Base-by-base conservation (phyloP, 2,329 filamentous ascomycete genomes). In the Colletotrichum tofieldiae region DNA sequence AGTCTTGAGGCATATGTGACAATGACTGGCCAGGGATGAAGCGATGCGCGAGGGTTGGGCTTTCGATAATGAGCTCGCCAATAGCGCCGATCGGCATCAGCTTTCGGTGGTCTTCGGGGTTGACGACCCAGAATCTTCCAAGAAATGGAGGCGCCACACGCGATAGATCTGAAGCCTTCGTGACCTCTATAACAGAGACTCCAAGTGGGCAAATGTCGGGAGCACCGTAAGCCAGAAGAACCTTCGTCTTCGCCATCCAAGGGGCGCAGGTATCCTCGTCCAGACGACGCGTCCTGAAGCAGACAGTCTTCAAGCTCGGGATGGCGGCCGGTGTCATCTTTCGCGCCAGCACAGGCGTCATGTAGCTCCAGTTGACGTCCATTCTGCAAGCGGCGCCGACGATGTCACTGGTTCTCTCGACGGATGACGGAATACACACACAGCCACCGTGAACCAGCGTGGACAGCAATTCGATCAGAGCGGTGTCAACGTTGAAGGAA, bases 31-130 rank as follows among this genome's bases (percentile, higher is more conserved):
- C 81, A 0, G 77, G 76, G 0, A 78, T 68, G 54, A 84, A 82
- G 5, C 79, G 79, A 71, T 84, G 82, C 2, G 83, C 83, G 8
- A 86, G 76, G 0, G 83, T 88, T 0, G 88, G 87, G 0, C 89
- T 89, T 75, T 91, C 89, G 43, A 92, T 86, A 4, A 91, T 84
- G 2, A 92, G 81, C 76, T 92, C 90, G 0, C 89, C 89, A 1
- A 89, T 81, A 0, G 86, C 84, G 1, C 89, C 89, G 16, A 88
- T 78, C 0, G 88, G 88, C 80, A 88, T 84, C 47, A 88, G 82
- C 43, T 83, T 85, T 73, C 84, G 84, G 39, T 83, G 82, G 65
- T 89, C 85, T 4, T 88, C 84, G 0, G 85, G 84, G 60, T 86
- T 87, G n/a, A 89, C 84, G 18, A 89, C 83, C 83, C 87, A 86